phyloP scores from a whole-genome alignment of 73 alveolate species.

The Symbiodinium pilosum region DNA sequence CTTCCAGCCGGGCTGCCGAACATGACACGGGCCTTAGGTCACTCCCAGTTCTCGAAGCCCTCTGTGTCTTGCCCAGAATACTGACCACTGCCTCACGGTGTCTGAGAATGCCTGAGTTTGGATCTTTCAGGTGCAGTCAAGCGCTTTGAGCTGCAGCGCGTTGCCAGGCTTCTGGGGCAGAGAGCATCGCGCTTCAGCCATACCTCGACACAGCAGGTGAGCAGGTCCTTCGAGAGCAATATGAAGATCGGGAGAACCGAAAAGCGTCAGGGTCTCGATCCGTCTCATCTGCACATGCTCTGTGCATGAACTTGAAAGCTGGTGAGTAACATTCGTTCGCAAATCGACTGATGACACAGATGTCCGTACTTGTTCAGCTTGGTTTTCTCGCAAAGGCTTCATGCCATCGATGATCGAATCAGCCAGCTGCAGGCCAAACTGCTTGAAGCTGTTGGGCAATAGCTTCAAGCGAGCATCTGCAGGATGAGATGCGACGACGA shows the following conservation, averaged over 20 bases:
- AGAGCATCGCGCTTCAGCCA: too few species aligned
- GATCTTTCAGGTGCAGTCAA: neutral
- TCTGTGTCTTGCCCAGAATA: neutral
- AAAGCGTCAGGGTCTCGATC: conserved; percentile 28
- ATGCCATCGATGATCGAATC: conserved; percentile 47
- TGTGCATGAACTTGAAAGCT: too few species aligned
- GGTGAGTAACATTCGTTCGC: too few species aligned
- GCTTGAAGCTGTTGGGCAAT: neutral
- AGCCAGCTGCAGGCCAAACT: conserved; percentile 47
- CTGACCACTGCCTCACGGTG: neutral
- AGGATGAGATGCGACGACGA: neutral
- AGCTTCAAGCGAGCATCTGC: neutral
- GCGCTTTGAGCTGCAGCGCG: neutral
- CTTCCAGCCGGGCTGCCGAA: too few species aligned
- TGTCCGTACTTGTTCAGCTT: neutral
- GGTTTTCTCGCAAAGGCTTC: neutral
- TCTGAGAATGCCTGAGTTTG: too few species aligned
- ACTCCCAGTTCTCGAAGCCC: neutral
- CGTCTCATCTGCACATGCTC: neutral
- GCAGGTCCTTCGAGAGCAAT: conserved; percentile 90
- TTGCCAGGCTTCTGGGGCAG: neutral
- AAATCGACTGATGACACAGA: neutral
- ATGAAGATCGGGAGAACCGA: conserved; percentile 87
- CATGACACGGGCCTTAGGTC: too few species aligned
- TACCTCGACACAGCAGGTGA: neutral